A percentile compares a stretch with the other conserved stretches of the same genome.
phyloP scores from a whole-genome alignment of 2,329 filamentous ascomycete genomes.

The Alternaria rosae region DNA sequence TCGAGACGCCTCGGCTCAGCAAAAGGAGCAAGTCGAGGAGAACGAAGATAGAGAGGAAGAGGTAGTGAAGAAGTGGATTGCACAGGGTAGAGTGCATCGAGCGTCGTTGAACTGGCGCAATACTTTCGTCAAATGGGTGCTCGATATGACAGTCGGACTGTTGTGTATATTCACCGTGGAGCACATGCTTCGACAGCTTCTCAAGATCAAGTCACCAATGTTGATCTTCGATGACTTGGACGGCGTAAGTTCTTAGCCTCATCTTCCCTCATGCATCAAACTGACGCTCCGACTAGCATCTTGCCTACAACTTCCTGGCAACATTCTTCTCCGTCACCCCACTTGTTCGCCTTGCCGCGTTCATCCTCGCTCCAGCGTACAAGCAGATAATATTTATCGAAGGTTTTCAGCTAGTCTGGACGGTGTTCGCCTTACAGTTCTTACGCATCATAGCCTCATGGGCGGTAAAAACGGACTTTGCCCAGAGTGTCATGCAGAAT shows the following conservation, averaged over 20 bases:
- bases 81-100: slow-evolving; percentile 20
- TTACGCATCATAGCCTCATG: slow-evolving; percentile 12
- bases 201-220: slow-evolving; percentile 9
- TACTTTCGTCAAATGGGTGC: slow-evolving; percentile 24
- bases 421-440: slow-evolving; percentile 9
- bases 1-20: neutral
- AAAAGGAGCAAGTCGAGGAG: slow-evolving; percentile 11
- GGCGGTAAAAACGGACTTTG: slow-evolving; percentile 18
- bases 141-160: slow-evolving; percentile 20
- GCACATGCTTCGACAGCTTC: slow-evolving; percentile 5
- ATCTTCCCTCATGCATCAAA: neutral
- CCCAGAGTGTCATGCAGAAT: slow-evolving; percentile 12
- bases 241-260: slow-evolving; percentile 8
- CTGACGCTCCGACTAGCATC: slow-evolving; percentile 4
- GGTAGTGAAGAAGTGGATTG: slow-evolving; percentile 27
- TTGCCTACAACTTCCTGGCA: neutral
- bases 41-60: slow-evolving; percentile 24
- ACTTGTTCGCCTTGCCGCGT: slow-evolving; percentile 12
- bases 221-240: neutral
- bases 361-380: slow-evolving; percentile 18
- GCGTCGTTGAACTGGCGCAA: slow-evolving; percentile 26
- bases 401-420: slow-evolving; percentile 5
- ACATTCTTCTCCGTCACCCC: slow-evolving; percentile 8
- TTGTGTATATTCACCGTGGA: slow-evolving; percentile 2
- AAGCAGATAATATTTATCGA: slow-evolving; percentile 23